phyloP scores from a whole-genome alignment of 306 rosid species.

The Lathyrus oleraceus region DNA sequence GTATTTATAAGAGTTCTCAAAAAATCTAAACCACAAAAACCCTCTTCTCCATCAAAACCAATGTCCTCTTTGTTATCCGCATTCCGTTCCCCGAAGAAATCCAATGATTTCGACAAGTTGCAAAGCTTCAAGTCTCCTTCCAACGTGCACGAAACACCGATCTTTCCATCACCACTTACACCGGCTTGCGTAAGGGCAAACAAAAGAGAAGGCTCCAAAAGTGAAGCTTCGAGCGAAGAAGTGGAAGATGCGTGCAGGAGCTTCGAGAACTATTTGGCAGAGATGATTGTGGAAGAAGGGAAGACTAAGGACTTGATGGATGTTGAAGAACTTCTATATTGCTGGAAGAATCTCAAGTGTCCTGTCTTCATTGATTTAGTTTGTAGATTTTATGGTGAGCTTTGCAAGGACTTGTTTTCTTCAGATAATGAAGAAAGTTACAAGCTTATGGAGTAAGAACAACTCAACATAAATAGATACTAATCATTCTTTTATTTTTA shows the following conservation, averaged over 20 bases:
- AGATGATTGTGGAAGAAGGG: constrained; percentile 92
- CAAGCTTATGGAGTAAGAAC: constrained; percentile 31
- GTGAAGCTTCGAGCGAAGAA: constrained; percentile 35
- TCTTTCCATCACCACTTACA: constrained; percentile 55
- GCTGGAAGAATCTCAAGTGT: constrained; percentile 79
- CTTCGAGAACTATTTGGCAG: constrained; percentile 82
- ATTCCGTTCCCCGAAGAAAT: constrained; percentile 45
- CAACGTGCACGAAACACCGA: constrained; percentile 35
- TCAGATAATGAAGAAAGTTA: constrained; percentile 37
- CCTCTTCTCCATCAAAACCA: constrained; percentile 28
- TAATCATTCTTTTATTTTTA: background rate
- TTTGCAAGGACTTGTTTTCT: constrained; percentile 84
- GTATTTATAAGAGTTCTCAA: constrained; percentile 48
- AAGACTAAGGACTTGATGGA: constrained; percentile 71
- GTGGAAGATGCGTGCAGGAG: constrained; percentile 88
- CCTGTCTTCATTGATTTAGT: constrained; percentile 81
- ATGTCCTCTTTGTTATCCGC: constrained; percentile 45
- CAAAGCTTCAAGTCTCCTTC: constrained; percentile 39
- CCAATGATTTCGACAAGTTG: constrained; percentile 31
- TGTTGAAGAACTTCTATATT: constrained; percentile 80
- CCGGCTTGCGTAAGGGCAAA: constrained; percentile 41
- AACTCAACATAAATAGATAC: constrained; percentile 9
- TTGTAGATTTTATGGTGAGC: constrained; percentile 83
- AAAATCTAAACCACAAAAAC: constrained; percentile 17
- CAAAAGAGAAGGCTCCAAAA: constrained; percentile 24